Evolutionary conservation across 495 filamentous ascomycete species (phyloP), one percentile per base, ranked within the genome.

Genomic region (Lophium mytilinum): DNA sequence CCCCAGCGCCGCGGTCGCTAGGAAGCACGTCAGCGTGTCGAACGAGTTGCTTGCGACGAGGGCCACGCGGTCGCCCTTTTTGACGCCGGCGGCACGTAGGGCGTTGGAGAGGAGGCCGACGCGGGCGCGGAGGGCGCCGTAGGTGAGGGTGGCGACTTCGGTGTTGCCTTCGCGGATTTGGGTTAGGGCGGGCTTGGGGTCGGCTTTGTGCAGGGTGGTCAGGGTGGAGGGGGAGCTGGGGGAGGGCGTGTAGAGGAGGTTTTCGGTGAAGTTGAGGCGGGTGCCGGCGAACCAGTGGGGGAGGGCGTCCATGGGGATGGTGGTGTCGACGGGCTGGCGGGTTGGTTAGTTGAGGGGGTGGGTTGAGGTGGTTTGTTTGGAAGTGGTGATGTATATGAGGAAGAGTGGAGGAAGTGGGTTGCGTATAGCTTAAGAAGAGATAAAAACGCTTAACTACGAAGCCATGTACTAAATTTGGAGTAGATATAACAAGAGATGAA

Each of bases 21-120:
- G 68, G 60, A 83, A 83, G 15, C 89, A 77, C 1, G 78, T 67
- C 24, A 88, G 61, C 4, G 87, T 88, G 65, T 90, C 85, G 40
- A 89, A 73, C n/a, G 79, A 82, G 56, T 90, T 90, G 33, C 80
- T 78, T 9, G 80, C 84, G 8, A 89, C 85, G 12, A 86, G 72
- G 5, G 85, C 85, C 15, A 90, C 73, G 9, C 87, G 78, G 67
- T 90, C 87, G 9, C 88, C 88, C 62, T 79, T 81, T 30, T 62
- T 64, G 0, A 91, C 77, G 0, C 88, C 88, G 24, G 73, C 70
- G 1, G 74, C 77, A 50, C 79, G 71, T 74, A 93, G 74, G 0
- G 85, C 88, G 48, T 78, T 76, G 0, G 83, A 74, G 47, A 89
- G 59, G 12, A 58, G 64, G 1, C 75, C 85, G 1, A 81, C 81